phyloP scores from a whole-genome alignment of 192 early-diverging fungal genomes.

The Podila epicladia region DNA sequence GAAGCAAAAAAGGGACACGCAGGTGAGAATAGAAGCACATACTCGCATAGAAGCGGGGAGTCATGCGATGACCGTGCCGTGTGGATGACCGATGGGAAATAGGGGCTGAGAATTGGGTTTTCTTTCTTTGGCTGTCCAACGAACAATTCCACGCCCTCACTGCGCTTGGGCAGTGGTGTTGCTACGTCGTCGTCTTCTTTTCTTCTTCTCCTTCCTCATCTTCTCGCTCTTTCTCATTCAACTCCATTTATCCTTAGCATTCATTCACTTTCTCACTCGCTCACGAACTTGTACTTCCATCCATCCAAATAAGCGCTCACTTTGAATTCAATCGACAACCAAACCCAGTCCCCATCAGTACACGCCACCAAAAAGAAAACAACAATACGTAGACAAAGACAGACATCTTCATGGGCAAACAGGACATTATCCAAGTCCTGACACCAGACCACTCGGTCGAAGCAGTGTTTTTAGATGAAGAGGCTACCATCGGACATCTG shows the following conservation, averaged over 20 bases:
- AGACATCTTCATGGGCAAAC: slow-evolving; percentile 23
- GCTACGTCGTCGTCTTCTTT: too few species aligned
- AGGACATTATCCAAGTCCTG: slow-evolving; percentile 48
- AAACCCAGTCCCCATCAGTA: too few species aligned
- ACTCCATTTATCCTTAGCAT: too few species aligned
- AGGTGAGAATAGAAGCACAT: too few species aligned
- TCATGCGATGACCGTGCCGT: slow-evolving; percentile 1
- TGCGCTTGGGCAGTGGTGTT: neutral
- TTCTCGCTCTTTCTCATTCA: too few species aligned
- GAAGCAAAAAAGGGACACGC: too few species aligned
- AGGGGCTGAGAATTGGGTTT: neutral
- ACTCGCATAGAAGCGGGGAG: neutral
- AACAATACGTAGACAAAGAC: neutral
- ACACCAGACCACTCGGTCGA: slow-evolving; percentile 48
- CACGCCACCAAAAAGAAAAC: neutral
- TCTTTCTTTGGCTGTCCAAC: neutral
- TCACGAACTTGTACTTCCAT: too few species aligned
- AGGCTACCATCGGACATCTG: slow-evolving; percentile 40
- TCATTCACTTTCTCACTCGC: too few species aligned
- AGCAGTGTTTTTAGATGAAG: slow-evolving; percentile 40
- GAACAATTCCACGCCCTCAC: neutral
- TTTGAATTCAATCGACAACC: too few species aligned
- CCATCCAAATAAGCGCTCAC: too few species aligned
- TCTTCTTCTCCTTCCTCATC: too few species aligned
- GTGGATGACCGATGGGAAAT: slow-evolving; percentile 4